Conservation (phyloP, 192 early-diverging fungal species). For the Gryganskiella cystojenkinii region DNA sequence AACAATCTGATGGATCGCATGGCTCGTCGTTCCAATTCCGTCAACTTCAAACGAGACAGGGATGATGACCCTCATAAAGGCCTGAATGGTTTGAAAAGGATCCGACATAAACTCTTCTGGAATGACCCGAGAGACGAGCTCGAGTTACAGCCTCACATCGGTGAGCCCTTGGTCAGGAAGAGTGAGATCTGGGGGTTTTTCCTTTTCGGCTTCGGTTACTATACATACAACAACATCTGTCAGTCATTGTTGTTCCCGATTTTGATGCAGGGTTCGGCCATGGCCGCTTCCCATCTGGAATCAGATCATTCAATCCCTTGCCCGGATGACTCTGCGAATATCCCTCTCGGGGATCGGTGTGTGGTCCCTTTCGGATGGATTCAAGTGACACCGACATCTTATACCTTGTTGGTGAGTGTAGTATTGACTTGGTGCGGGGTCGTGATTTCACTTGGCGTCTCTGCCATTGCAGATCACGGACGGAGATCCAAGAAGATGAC, state of each 20-base stretch:
- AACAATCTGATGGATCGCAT: too few species aligned
- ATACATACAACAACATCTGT: constrained; percentile 36
- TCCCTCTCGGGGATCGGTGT: constrained; percentile 33
- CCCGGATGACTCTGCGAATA: constrained; percentile 16
- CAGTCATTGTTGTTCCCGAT: constrained; percentile 34
- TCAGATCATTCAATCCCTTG: constrained; percentile 22
- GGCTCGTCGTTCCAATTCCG: too few species aligned
- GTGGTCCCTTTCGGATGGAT: constrained; percentile 43
- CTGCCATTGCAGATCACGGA: constrained; percentile 54
- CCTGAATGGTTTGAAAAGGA: background rate
- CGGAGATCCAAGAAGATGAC: constrained; percentile 23
- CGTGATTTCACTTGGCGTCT: constrained; percentile 38
- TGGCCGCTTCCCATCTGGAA: constrained; percentile 19
- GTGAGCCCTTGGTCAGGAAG: constrained; percentile 23
- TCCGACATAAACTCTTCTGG: constrained; percentile 23
- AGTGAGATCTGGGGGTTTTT: constrained; percentile 47
- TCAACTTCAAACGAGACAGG: background rate
- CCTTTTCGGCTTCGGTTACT: constrained; percentile 40
- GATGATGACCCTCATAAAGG: background rate
- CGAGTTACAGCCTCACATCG: constrained; percentile 21
- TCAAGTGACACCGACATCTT: constrained; percentile 34
- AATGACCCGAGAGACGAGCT: constrained; percentile 19
- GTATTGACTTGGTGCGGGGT: constrained; percentile 44
- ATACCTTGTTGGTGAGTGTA: constrained; percentile 31
- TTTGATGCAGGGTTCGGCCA: constrained; percentile 33